phyloP scores from a whole-genome alignment of 139 green algal species.

The Chlorella sp. region DNA sequence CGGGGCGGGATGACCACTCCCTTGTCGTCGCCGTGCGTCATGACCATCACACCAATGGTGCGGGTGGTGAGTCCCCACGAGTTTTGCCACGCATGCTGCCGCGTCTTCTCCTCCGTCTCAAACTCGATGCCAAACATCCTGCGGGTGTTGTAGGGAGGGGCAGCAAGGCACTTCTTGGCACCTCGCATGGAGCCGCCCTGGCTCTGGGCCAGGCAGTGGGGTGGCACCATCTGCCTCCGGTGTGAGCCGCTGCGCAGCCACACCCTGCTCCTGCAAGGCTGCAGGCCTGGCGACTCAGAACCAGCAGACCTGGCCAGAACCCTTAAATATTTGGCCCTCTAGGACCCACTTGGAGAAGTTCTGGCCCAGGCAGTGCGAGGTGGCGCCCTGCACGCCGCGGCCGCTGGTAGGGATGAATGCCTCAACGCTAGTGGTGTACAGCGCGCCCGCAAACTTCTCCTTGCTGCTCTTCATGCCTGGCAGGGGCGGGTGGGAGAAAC shows the following conservation, averaged over 20 bases:
- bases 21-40: slow-evolving; percentile 98
- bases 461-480: slow-evolving; percentile 90
- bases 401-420: slow-evolving; percentile 95
- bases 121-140: slow-evolving; percentile 88
- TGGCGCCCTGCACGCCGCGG: slow-evolving; percentile 95
- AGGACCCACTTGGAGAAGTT: slow-evolving; percentile 92
- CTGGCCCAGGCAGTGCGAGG: slow-evolving; percentile 96
- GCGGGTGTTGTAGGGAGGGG: neutral
- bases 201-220: neutral
- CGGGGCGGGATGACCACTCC: slow-evolving; percentile 94
- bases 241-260: neutral
- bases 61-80: slow-evolving; percentile 97
- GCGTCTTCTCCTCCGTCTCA: slow-evolving; percentile 81
- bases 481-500: too few species aligned
- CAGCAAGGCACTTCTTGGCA: neutral
- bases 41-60: slow-evolving; percentile 97
- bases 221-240: neutral
- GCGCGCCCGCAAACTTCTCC: slow-evolving; percentile 98
- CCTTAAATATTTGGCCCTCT: too few species aligned
- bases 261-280: slow-evolving; percentile 50
- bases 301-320: too few species aligned
- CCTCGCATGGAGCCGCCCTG: too few species aligned
- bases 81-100: slow-evolving; percentile 94
- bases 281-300: neutral
- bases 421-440: slow-evolving; percentile 98